phyloP scores from a whole-genome alignment of 2,329 filamentous ascomycete species.

The Dactylellina sp. region DNA sequence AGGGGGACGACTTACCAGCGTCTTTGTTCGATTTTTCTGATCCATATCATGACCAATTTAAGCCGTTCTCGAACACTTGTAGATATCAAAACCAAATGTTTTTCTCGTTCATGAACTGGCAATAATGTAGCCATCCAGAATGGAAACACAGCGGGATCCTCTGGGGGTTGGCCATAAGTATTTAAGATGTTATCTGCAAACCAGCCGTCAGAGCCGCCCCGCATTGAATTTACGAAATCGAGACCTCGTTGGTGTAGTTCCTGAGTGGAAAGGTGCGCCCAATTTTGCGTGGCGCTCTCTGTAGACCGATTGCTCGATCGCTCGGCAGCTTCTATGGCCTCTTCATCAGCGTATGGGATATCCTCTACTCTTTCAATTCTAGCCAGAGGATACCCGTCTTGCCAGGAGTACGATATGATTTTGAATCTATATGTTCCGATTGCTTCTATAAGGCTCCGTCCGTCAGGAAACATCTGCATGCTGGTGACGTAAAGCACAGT shows the following conservation, averaged over 20 bases:
- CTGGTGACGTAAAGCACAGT: slow-evolving; percentile 82
- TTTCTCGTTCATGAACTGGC: slow-evolving; percentile 80
- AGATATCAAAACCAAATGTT: slow-evolving; percentile 79
- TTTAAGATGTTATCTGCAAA: slow-evolving; percentile 77
- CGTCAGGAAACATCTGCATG: slow-evolving; percentile 79
- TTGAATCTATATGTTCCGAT: slow-evolving; percentile 81
- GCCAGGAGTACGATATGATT: slow-evolving; percentile 72
- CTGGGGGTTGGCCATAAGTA: slow-evolving; percentile 81
- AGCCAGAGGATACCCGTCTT: slow-evolving; percentile 84
- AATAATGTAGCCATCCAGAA: slow-evolving; percentile 91
- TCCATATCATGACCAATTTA: slow-evolving; percentile 85
- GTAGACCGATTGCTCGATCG: slow-evolving; percentile 63
- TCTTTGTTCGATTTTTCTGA: slow-evolving; percentile 76
- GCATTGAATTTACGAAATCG: slow-evolving; percentile 77
- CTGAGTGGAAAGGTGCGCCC: slow-evolving; percentile 73
- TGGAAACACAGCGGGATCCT: slow-evolving; percentile 80
- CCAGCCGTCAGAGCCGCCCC: slow-evolving; percentile 77
- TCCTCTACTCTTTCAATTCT: slow-evolving; percentile 82
- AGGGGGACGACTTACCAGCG: slow-evolving; percentile 72
- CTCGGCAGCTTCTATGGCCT: slow-evolving; percentile 78
- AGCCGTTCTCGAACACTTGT: slow-evolving; percentile 82
- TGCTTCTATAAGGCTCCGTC: slow-evolving; percentile 83
- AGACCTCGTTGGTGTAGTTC: slow-evolving; percentile 75
- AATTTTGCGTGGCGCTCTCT: slow-evolving; percentile 36
- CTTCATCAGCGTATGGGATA: slow-evolving; percentile 83